Percentiles rank a stretch among this genome's conserved stretches.
Conservation (phyloP, 78 protist species). For the Cavenderia fasciculata region DNA sequence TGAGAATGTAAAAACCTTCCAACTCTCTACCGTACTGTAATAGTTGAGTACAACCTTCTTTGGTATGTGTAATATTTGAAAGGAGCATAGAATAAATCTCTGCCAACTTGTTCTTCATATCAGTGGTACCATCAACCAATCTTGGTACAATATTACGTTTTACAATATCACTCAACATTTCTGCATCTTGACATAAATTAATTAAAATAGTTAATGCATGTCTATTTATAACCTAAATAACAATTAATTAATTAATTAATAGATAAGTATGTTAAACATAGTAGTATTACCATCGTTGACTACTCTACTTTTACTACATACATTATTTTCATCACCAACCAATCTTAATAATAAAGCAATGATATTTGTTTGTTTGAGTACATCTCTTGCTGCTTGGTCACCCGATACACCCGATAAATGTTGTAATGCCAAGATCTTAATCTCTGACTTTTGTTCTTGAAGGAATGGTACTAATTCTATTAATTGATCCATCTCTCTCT, state of each 20-base stretch:
- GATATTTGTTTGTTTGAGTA: slow-evolving; percentile 28
- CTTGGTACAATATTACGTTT: slow-evolving; percentile 71
- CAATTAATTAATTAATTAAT: neutral
- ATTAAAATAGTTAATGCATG: slow-evolving; percentile 58
- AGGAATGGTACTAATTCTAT: slow-evolving; percentile 68
- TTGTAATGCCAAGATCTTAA: slow-evolving; percentile 71
- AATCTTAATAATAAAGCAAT: slow-evolving; percentile 12
- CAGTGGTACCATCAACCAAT: slow-evolving; percentile 65
- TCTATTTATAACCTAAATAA: slow-evolving; percentile 15
- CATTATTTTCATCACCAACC: slow-evolving; percentile 44
- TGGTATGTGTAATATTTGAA: slow-evolving; percentile 75
- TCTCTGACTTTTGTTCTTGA: slow-evolving; percentile 41
- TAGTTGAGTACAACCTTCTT: slow-evolving; percentile 51
- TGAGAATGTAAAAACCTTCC: slow-evolving; percentile 65
- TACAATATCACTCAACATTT: slow-evolving; percentile 29
- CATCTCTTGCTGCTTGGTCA: slow-evolving; percentile 31
- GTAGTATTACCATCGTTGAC: neutral
- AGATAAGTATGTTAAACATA: neutral
- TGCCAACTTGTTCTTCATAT: slow-evolving; percentile 46
- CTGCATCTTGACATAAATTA: slow-evolving; percentile 45
- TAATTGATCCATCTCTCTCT: slow-evolving; percentile 43
- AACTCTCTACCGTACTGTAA: slow-evolving; percentile 76
- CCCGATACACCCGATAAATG: slow-evolving; percentile 59
- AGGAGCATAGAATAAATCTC: slow-evolving; percentile 61
- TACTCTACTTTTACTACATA: neutral